These are phyloP conservation scores for Vigna reflexopilosa DNA, from an alignment of 306 rosid genomes.

Conservation along the genomic window DNA sequence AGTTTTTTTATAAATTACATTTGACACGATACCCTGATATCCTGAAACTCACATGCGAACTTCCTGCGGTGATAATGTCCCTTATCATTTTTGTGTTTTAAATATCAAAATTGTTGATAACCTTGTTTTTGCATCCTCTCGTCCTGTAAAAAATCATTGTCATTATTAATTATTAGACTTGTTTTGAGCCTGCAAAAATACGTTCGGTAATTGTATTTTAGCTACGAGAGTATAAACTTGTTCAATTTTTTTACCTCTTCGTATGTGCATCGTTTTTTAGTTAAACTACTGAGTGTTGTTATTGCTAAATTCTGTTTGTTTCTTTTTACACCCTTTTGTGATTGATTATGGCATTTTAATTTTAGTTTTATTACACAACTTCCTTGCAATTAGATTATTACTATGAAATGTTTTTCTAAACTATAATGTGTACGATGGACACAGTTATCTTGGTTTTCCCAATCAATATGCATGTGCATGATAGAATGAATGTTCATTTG, in stretches of 20 bases:
- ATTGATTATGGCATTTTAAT: constrained; percentile 19
- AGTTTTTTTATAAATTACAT: not conserved
- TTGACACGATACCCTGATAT: not conserved
- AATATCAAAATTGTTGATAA: not conserved
- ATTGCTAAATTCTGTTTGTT: constrained; percentile 13
- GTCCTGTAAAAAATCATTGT: not conserved
- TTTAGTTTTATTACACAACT: not conserved
- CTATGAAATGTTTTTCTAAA: constrained; percentile 30
- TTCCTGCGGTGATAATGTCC: not conserved
- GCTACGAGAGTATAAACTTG: not conserved
- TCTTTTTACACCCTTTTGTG: constrained; percentile 31
- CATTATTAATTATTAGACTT: not conserved
- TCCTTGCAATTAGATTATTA: constrained; percentile 1
- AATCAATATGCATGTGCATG: not conserved
- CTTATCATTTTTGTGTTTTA: not conserved
- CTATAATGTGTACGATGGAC: constrained; percentile 6
- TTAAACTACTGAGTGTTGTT: not conserved
- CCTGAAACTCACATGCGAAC: constrained; percentile 4
- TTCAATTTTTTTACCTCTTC: constrained; percentile 20
- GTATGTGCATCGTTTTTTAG: constrained; percentile 3
- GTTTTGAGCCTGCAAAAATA: not conserved
- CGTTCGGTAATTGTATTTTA: not conserved
- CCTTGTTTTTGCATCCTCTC: not conserved
- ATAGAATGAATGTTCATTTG: constrained; percentile 38
- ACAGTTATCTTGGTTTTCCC: constrained; percentile 4